These are phyloP conservation scores for Chytriomyces sp. DNA, from an alignment of 192 early-diverging fungal genomes.

Conservation along the genomic window DNA sequence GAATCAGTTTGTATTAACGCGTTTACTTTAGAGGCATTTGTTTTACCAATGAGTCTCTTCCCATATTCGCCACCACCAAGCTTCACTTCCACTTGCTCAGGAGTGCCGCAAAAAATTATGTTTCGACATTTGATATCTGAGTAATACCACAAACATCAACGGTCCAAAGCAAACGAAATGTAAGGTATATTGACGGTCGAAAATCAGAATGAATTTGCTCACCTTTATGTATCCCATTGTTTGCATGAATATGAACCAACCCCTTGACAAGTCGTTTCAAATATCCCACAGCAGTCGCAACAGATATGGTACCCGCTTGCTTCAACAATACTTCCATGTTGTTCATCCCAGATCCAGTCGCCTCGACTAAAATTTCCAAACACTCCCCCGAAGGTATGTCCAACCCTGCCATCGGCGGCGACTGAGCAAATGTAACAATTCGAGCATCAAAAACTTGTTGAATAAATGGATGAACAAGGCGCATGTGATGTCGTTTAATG, in stretches of 20 bases:
- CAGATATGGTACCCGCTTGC: constrained; percentile 33
- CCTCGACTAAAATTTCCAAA: constrained; percentile 43
- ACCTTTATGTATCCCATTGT: constrained; percentile 51
- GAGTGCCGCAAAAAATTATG: constrained; percentile 37
- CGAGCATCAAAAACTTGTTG: constrained; percentile 40
- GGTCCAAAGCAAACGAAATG: not conserved
- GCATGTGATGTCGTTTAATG: constrained; percentile 5
- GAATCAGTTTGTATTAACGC: not conserved
- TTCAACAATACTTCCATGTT: constrained; percentile 33
- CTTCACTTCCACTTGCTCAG: constrained; percentile 37
- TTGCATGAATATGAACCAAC: constrained; percentile 44
- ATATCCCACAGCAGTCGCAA: constrained; percentile 36
- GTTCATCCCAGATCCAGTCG: constrained; percentile 32
- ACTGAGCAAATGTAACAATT: not conserved
- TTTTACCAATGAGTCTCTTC: constrained; percentile 31
- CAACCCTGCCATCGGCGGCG: not conserved
- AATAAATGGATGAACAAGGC: constrained; percentile 34
- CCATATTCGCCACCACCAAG: constrained; percentile 37
- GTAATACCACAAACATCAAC: no score
- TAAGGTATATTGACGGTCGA: not conserved
- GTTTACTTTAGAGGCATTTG: not conserved
- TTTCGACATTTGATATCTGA: constrained; percentile 37
- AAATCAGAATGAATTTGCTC: not conserved
- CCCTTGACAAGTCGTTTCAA: constrained; percentile 44
- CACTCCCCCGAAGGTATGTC: not conserved